These are phyloP conservation scores for Filobasidium floriforme DNA, from an alignment of 768 basidiomycete genomes.

Conservation along the genomic window DNA sequence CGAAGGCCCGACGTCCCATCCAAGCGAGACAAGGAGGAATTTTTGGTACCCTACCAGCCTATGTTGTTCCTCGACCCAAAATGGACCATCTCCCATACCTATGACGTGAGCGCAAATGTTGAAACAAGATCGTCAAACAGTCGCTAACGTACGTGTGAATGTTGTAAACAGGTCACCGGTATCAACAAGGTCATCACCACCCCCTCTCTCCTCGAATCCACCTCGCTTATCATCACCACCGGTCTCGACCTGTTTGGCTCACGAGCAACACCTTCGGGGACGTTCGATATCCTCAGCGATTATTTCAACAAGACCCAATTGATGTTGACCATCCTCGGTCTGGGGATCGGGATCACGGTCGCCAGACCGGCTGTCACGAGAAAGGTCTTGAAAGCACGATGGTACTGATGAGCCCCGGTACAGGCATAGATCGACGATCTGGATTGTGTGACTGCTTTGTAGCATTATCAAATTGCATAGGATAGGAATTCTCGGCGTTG, in stretches of 20 bases:
- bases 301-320: conserved; percentile 90
- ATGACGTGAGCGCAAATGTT: conserved; percentile 48
- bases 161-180: conserved; percentile 57
- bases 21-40: conserved; percentile 71
- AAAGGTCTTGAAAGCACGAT: conserved; percentile 36
- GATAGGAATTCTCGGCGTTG: too few species aligned
- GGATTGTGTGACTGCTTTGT: too few species aligned
- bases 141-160: background rate
- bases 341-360: conserved; percentile 68
- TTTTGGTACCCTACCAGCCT: conserved; percentile 76
- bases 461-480: too few species aligned
- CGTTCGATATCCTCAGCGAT: conserved; percentile 86
- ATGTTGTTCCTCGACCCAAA: conserved; percentile 63
- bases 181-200: conserved; percentile 65
- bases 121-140: too few species aligned
- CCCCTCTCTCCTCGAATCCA: conserved; percentile 82
- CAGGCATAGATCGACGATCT: too few species aligned
- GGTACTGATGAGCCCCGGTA: conserved; percentile 32
- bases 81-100: conserved; percentile 54
- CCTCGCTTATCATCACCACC: conserved; percentile 74
- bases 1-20: conserved; percentile 71
- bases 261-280: conserved; percentile 72
- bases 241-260: conserved; percentile 87
- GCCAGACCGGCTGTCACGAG: conserved; percentile 67
- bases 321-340: conserved; percentile 66